A percentile compares a stretch with the other conserved stretches of the same genome.
Conservation (phyloP, 1,139 yeast species). For the Blastobotrys capitulatus region DNA sequence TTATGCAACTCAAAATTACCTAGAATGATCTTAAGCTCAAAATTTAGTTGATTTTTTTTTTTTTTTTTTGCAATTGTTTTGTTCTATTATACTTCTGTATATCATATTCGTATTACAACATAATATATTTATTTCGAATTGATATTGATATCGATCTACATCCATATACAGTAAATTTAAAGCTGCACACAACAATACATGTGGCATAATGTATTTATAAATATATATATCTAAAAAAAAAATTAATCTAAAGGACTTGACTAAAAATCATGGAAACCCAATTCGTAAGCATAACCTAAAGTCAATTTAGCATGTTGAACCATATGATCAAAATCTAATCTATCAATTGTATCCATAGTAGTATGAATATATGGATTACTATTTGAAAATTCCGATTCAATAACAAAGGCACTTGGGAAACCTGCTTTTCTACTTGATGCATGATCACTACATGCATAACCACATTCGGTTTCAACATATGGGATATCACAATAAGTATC, state of each 20-base stretch:
- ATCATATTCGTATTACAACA: too few relatives aligned
- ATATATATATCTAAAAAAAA: not conserved
- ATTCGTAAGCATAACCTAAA: conserved; percentile 63
- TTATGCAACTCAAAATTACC: too few relatives aligned
- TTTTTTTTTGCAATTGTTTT: too few relatives aligned
- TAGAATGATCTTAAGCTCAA: too few relatives aligned
- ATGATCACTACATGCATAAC: conserved; percentile 92
- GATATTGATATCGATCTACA: too few relatives aligned
- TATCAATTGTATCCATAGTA: conserved; percentile 72
- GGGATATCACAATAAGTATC: conserved; percentile 60
- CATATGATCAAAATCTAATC: conserved; percentile 54
- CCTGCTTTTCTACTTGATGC: conserved; percentile 81
- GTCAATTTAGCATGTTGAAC: conserved; percentile 73
- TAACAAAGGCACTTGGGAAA: conserved; percentile 74
- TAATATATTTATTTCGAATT: too few relatives aligned
- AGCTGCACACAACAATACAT: too few relatives aligned
- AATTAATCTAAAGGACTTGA: not conserved
- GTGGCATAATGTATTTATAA: not conserved
- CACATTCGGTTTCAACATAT: conserved; percentile 71
- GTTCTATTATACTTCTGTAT: too few relatives aligned
- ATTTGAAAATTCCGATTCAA: conserved; percentile 65
- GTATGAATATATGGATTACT: conserved; percentile 63
- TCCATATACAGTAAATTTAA: too few relatives aligned
- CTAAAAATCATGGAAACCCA: conserved; percentile 39
- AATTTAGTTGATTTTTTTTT: too few relatives aligned